A percentile compares a stretch with the other conserved stretches of the same genome.
Conservation (phyloP, 2,329 filamentous ascomycete species). For the Colletotrichum cordylinicola region DNA sequence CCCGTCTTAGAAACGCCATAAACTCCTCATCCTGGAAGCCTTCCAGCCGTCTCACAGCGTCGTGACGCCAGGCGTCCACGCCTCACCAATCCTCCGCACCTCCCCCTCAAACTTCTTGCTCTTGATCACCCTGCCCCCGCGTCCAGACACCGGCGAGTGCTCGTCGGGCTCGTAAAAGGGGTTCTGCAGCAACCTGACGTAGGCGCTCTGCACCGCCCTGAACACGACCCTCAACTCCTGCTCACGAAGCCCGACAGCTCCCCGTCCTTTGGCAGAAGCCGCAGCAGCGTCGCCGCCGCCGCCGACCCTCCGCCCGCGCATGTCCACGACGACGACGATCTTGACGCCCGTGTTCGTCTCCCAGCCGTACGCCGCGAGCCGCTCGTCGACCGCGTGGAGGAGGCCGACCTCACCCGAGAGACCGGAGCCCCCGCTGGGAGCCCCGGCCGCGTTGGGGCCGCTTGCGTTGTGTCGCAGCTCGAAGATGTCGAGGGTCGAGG, state of each 20-base stretch:
- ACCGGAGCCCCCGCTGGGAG: slow-evolving; percentile 36
- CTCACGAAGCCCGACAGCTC: slow-evolving; percentile 75
- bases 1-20: not conserved
- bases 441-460: slow-evolving; percentile 37
- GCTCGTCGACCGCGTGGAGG: slow-evolving; percentile 91
- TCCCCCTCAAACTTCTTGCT: slow-evolving; percentile 83
- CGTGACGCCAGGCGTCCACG: slow-evolving; percentile 78
- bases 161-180: slow-evolving; percentile 94
- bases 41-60: slow-evolving; percentile 50
- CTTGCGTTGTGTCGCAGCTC: slow-evolving; percentile 80
- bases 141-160: slow-evolving; percentile 65
- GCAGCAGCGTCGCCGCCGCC: slow-evolving; percentile 19
- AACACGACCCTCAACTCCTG: slow-evolving; percentile 92
- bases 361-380: slow-evolving; percentile 92
- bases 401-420: slow-evolving; percentile 87
- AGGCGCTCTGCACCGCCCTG: slow-evolving; percentile 89
- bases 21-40: not conserved
- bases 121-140: slow-evolving; percentile 73
- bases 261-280: slow-evolving; percentile 35
- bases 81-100: slow-evolving; percentile 83
- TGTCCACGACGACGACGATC: slow-evolving; percentile 89
- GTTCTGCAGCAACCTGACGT: slow-evolving; percentile 87
- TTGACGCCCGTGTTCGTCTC: slow-evolving; percentile 95
- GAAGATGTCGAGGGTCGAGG: slow-evolving; percentile 92
- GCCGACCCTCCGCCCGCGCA: slow-evolving; percentile 72